Conservation (phyloP, 768 basidiomycete genomes). For the Boletus vermiculosoides region DNA sequence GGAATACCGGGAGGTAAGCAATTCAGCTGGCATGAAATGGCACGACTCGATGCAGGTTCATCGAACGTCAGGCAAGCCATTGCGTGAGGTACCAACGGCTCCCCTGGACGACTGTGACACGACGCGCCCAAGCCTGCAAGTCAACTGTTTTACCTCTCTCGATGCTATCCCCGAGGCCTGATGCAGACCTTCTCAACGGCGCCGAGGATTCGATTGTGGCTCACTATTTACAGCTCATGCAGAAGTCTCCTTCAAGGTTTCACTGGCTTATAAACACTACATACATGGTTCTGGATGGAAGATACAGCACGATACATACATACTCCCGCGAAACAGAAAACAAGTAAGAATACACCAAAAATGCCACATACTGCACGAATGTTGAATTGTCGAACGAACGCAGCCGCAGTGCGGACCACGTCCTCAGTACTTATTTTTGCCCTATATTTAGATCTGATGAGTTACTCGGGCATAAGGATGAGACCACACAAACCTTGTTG, state of each 20-base stretch:
- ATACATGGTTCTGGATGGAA: background rate
- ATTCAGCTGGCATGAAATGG: too few relatives aligned
- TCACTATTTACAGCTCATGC: background rate
- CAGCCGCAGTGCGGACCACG: background rate
- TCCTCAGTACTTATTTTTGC: background rate
- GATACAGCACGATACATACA: background rate
- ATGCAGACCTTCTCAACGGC: too few relatives aligned
- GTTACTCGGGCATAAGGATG: background rate
- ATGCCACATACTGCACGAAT: too few relatives aligned
- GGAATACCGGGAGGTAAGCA: background rate
- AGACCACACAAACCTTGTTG: conserved; percentile 1
- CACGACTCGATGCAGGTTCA: background rate
- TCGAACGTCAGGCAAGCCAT: too few relatives aligned
- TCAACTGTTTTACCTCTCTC: background rate
- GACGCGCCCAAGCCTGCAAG: too few relatives aligned
- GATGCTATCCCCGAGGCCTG: too few relatives aligned
- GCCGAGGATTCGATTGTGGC: background rate
- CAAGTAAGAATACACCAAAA: background rate
- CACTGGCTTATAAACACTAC: background rate
- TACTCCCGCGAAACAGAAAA: background rate
- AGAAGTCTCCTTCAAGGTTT: background rate
- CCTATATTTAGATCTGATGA: conserved; percentile 3
- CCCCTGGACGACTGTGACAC: background rate
- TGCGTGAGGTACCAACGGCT: background rate
- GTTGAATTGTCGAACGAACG: background rate